Evolutionary conservation across 129 eudicot genomes (phyloP), one percentile per base, ranked within the genome.

Genomic region (Helichrysum umbraculigerum): DNA sequence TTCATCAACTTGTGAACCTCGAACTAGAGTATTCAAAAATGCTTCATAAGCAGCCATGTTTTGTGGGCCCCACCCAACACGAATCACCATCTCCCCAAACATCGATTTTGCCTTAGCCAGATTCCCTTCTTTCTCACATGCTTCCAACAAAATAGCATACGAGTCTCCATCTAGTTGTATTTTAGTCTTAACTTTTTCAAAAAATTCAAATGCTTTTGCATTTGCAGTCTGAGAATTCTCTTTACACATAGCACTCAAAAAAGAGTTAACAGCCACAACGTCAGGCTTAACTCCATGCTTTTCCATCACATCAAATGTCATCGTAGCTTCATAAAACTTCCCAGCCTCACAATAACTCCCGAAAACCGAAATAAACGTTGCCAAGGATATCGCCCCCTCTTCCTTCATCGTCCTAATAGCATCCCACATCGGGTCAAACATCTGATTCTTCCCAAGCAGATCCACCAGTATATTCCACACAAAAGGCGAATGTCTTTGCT

Each of bases 381-480:
- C 76, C 65, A 88, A 20, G 0, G 92, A 75, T 2, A 93, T 75
- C 68, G 84, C 63, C 2, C 85, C 87, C 28, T 90, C 91, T 51
- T 80, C 76, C 83, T 81, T 93, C 97, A 93, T 93, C 2, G 97
- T 80, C 79, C 93, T 78, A 65, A 93, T 85, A 0, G 88, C 97
- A 57, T 87, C 98, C 96, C 98, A 93, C 98, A 93, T 90, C 7
- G 78, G 81, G 70, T 93, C 97, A 73, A 93, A 90, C 86, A 88
- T 76, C 81, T 80, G 33, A 51, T 90, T 93, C 85, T 88, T 93
- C 68, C 97, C 97, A 12, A 93, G 81, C 85, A 93, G 82, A 84
- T 93, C 97, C 51, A 90, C 91, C 83, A 93, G 82, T 73, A 93
- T 63, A 68, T 88, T 84, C 98, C 98, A 93, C 41, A 86, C 69